These are phyloP conservation scores for Diplodia intermedia DNA, from an alignment of 2,329 filamentous ascomycete species.

Conservation along the genomic window DNA sequence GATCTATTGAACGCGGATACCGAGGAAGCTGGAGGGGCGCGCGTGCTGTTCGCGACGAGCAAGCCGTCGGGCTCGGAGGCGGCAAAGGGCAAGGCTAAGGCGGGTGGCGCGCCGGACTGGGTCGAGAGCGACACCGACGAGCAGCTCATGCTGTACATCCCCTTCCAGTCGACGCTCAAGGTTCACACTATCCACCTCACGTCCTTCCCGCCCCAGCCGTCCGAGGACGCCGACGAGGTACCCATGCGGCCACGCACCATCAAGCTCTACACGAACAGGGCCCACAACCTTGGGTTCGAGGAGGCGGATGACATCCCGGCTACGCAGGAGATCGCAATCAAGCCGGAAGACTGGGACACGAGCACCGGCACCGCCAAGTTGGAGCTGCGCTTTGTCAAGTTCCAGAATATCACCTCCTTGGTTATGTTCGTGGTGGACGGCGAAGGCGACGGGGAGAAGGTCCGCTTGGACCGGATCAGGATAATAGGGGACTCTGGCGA, in stretches of 20 bases:
- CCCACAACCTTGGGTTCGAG: constrained; percentile 91
- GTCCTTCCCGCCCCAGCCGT: constrained; percentile 68
- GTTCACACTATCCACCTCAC: constrained; percentile 88
- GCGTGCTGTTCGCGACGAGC: constrained; percentile 72
- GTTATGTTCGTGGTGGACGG: constrained; percentile 85
- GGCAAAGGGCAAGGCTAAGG: constrained; percentile 62
- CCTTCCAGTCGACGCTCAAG: constrained; percentile 87
- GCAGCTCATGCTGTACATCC: constrained; percentile 90
- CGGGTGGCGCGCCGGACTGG: constrained; percentile 72
- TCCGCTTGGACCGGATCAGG: constrained; percentile 78
- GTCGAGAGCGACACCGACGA: constrained; percentile 97
- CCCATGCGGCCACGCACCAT: constrained; percentile 83
- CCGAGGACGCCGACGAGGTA: constrained; percentile 72
- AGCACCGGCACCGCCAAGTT: constrained; percentile 59
- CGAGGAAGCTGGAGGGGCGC: constrained; percentile 70
- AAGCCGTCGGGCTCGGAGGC: constrained; percentile 65
- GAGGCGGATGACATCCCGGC: constrained; percentile 87
- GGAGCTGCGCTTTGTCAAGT: constrained; percentile 89
- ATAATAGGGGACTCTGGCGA: constrained; percentile 89
- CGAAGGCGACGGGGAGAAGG: constrained; percentile 83
- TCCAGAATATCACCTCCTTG: constrained; percentile 88
- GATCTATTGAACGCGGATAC: constrained; percentile 89
- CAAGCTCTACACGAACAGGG: constrained; percentile 84
- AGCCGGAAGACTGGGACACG: constrained; percentile 74
- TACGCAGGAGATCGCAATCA: constrained; percentile 79